A percentile compares a stretch with the other conserved stretches of the same genome.
Evolutionary conservation across 2,329 filamentous ascomycete genomes (phyloP).

Genomic region (Cylindrodendrum hubeiense): DNA sequence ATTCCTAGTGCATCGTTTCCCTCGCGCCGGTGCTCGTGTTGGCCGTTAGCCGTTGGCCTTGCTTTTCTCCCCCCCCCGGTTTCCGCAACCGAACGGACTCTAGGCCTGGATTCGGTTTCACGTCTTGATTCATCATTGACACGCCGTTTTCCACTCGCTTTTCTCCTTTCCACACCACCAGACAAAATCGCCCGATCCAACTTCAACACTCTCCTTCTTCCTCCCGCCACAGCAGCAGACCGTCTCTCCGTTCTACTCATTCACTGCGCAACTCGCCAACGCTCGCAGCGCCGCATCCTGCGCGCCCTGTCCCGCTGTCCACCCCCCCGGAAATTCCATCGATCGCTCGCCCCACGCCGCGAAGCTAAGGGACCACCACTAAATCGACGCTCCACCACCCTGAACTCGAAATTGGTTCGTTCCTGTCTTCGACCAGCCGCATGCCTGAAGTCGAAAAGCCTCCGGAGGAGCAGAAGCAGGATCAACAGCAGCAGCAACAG

Average conservation of each 20-base stretch:
- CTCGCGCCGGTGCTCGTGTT: too few relatives aligned
- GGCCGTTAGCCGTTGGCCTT: not conserved
- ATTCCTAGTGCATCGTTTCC: not conserved
- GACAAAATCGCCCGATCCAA: not conserved
- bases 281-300: not conserved
- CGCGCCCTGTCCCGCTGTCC: not conserved
- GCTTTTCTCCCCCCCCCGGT: not conserved
- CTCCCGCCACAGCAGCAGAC: not conserved
- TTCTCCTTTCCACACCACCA: not conserved
- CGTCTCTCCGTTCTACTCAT: not conserved
- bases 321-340: not conserved
- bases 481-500: constrained; percentile 17
- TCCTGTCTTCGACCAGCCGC: not conserved
- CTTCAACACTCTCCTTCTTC: not conserved
- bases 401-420: not conserved
- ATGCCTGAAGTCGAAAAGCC: constrained; percentile 16
- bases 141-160: not conserved
- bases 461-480: not conserved
- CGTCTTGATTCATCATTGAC: not conserved
- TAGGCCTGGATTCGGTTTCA: constrained; percentile 3
- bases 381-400: not conserved
- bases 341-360: not conserved
- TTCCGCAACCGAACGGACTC: not conserved
- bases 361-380: not conserved
- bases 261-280: not conserved